These are phyloP conservation scores for Rhizopus delemar DNA, from an alignment of 371 early-diverging fungal genomes.

Conservation along the genomic window DNA sequence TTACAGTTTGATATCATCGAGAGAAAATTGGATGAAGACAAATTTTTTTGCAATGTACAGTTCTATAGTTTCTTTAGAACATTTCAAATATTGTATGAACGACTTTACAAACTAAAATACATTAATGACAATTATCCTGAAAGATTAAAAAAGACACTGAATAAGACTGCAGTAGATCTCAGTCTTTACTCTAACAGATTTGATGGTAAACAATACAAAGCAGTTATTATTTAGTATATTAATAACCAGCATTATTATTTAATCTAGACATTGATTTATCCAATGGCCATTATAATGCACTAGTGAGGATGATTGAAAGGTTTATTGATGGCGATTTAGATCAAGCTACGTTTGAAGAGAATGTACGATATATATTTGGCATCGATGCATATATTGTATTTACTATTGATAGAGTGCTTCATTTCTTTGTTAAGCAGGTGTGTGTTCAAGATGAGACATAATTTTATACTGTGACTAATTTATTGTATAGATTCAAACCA, in stretches of 20 bases:
- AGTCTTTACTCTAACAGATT: constrained; percentile 68
- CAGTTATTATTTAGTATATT: neutral
- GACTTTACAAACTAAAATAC: constrained; percentile 78
- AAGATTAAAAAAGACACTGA: constrained; percentile 59
- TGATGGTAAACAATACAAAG: constrained; percentile 42
- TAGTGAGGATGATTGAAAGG: constrained; percentile 75
- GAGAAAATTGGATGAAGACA: constrained; percentile 39
- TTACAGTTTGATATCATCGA: constrained; percentile 41
- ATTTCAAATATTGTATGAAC: constrained; percentile 73
- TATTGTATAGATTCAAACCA: constrained; percentile 39
- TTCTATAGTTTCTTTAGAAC: constrained; percentile 90
- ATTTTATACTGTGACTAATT: neutral
- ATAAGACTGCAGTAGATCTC: constrained; percentile 78
- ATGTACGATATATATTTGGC: constrained; percentile 79
- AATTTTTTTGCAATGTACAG: constrained; percentile 73
- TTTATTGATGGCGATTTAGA: constrained; percentile 88
- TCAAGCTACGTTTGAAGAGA: constrained; percentile 87
- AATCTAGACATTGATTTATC: constrained; percentile 50
- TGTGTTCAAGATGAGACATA: neutral
- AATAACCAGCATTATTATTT: neutral
- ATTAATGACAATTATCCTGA: constrained; percentile 59
- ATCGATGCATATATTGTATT: constrained; percentile 87
- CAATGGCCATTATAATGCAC: constrained; percentile 70
- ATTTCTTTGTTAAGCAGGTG: constrained; percentile 80
- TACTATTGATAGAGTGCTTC: constrained; percentile 87